Conservation (phyloP, 345 rosid genomes). For the Lagerstroemia speciosa region DNA sequence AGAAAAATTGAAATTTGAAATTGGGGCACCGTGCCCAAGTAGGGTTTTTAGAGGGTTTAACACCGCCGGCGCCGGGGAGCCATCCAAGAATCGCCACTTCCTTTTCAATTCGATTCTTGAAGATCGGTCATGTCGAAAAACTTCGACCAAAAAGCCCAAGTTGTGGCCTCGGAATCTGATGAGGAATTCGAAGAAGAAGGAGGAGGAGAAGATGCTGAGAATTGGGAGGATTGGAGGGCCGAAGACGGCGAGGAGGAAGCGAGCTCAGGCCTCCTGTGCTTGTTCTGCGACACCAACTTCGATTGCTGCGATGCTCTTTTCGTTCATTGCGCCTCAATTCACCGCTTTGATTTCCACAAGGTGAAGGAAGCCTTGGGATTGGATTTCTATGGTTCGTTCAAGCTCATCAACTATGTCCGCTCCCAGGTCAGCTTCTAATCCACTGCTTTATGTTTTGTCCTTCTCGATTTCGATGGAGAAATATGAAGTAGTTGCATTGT, state of each 20-base stretch:
- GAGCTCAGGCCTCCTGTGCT: conserved; percentile 39
- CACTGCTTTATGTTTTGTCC: neutral
- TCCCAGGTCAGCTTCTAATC: conserved; percentile 38
- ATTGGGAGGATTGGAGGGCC: conserved; percentile 62
- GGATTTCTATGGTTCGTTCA: conserved; percentile 68
- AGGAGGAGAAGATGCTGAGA: conserved; percentile 24
- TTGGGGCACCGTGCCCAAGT: neutral
- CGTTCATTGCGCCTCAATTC: conserved; percentile 48
- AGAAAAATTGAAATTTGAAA: neutral
- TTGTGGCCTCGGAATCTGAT: neutral
- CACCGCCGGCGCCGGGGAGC: neutral
- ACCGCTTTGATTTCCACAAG: conserved; percentile 50
- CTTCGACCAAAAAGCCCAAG: neutral
- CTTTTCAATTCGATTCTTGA: neutral
- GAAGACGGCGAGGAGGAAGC: conserved; percentile 30
- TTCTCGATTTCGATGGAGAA: neutral
- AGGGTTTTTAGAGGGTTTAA: neutral
- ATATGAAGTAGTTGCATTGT: neutral
- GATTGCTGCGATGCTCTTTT: conserved; percentile 41
- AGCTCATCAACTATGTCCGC: conserved; percentile 81
- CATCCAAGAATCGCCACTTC: neutral
- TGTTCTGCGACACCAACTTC: conserved; percentile 57
- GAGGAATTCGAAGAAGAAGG: conserved; percentile 18
- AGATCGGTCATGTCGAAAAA: neutral
- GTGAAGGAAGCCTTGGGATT: conserved; percentile 37